phyloP scores from a whole-genome alignment of 345 rosid species.

The Citrus sp. region DNA sequence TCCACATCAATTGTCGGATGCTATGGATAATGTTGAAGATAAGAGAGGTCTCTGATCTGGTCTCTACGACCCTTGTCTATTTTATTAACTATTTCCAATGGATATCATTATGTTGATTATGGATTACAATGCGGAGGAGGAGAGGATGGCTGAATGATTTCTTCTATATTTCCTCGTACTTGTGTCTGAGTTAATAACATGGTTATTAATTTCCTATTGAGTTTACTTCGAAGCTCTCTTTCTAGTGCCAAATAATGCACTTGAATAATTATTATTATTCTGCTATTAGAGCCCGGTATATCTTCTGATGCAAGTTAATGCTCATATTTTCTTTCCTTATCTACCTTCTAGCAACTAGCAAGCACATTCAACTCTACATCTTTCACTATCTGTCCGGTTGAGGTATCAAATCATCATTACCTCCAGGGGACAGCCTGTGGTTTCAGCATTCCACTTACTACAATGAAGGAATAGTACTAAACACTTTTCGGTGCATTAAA shows the following conservation, averaged over 20 bases:
- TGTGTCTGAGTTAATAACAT: not conserved
- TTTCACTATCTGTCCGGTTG: not conserved
- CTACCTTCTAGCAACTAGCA: not conserved
- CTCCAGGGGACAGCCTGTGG: not conserved
- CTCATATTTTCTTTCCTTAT: not conserved
- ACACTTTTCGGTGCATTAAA: not conserved
- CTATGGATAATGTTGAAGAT: not conserved
- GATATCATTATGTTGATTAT: not conserved
- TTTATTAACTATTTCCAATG: not conserved
- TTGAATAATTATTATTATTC: not conserved
- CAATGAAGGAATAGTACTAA: not conserved
- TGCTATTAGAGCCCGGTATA: not conserved
- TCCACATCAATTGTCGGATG: not conserved
- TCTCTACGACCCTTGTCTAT: not conserved
- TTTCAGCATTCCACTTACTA: not conserved
- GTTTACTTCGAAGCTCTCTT: not conserved
- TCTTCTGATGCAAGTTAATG: too few relatives aligned
- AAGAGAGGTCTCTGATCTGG: not conserved
- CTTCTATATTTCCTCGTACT: not conserved
- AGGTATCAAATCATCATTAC: not conserved
- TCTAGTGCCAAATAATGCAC: not conserved
- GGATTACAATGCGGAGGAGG: not conserved
- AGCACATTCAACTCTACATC: not conserved
- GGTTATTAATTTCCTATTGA: not conserved
- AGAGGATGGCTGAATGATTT: not conserved